Base-by-base conservation (phyloP, 805 yeast species). In the Ogataea degrootiae region DNA sequence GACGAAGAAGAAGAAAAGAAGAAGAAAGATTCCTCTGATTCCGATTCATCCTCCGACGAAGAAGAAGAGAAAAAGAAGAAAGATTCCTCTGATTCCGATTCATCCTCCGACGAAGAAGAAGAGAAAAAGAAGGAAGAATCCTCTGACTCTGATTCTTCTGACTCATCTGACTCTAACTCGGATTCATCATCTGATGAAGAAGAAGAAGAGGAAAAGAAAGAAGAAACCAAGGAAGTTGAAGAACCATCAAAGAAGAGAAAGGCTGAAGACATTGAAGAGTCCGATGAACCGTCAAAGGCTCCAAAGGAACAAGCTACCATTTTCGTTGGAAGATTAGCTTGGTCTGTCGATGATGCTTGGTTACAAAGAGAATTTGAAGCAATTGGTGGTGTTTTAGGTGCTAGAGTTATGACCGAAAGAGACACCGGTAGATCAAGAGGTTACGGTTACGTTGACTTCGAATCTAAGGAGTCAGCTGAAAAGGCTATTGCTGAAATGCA, bases 291-390 rank as follows among this genome's bases (percentile, higher is more conserved):
- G 45, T 56, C 72, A 50, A 85, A 84, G 75, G 81, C 79, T 68
- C 62, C 69, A 44, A 70, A 66, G 54, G 96, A 85, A 71, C 85
- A 90, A 60, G 87, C 92, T 50, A 92, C 98, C 51, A 70, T 94
- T 56, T 94, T 94, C 63, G 98, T 91, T 56, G 99, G 99, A 63
- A 85, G 98, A 75, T 80, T 94, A 63, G 90, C 98, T 19, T 94
- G 98, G 98, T 86, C 83, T 70, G 80, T 94, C 63, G 99, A 94
- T 65, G 97, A 91, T 67, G 96, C 84, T 51, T 87, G 96, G 96
- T 82, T 94, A 68, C 76, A 77, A 71, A 74, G 83, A 52, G 97
- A 88, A 74, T 94, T 94, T 69, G 90, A 84, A 68, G 79, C 77
- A 53, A 51, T 70, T 52, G 96, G 92, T 44, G 96, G 96, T 69